These are phyloP conservation scores for Leccinum angustisporum DNA, from an alignment of 1,284 basidiomycete genomes.

Conservation along the genomic window DNA sequence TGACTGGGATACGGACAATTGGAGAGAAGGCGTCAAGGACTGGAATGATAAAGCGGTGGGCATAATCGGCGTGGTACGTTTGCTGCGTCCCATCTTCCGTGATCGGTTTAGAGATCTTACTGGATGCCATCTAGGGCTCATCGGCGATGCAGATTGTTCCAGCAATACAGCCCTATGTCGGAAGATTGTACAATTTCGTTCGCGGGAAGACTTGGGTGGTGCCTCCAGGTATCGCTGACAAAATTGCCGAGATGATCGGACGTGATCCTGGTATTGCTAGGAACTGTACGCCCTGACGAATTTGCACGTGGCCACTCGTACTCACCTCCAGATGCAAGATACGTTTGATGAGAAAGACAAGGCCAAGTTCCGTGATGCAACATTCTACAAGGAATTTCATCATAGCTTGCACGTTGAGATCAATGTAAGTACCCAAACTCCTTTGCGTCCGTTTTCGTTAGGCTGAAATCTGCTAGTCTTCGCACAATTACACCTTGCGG, in stretches of 20 bases:
- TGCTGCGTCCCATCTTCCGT: background rate
- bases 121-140: conserved; percentile 47
- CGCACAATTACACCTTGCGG: conserved; percentile 45
- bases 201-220: conserved; percentile 64
- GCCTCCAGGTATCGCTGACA: conserved; percentile 45
- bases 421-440: conserved; percentile 39
- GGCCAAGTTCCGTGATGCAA: conserved; percentile 44
- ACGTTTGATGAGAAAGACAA: conserved; percentile 56
- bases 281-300: conserved; percentile 40
- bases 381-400: conserved; percentile 51
- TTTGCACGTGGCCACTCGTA: background rate
- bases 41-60: conserved; percentile 58
- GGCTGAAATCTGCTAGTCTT: conserved; percentile 36
- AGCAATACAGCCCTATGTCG: conserved; percentile 53
- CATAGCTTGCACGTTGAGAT: conserved; percentile 50
- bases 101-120: background rate
- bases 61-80: conserved; percentile 59
- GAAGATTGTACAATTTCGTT: conserved; percentile 55
- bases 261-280: conserved; percentile 36
- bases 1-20: conserved; percentile 48
- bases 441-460: background rate
- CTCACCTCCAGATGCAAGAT: conserved; percentile 32
- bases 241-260: conserved; percentile 39
- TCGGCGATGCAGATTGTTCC: conserved; percentile 66
- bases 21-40: conserved; percentile 48